These are phyloP conservation scores for Carpinus viminea DNA, from an alignment of 306 rosid genomes.

Conservation along the genomic window DNA sequence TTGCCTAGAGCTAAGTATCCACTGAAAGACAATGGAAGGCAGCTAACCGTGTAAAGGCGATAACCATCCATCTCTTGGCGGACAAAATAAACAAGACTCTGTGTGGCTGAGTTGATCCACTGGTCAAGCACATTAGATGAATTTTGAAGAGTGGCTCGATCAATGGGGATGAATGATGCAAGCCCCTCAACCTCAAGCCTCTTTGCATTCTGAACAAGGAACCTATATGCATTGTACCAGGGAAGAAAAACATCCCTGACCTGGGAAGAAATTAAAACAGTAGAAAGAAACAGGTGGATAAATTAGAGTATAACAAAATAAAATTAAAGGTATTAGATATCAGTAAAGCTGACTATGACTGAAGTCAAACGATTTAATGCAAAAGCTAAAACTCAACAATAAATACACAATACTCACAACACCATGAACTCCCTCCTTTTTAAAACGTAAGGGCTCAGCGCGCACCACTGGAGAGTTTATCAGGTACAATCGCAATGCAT, in stretches of 20 bases:
- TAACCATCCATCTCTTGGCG: slow-evolving; percentile 89
- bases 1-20: not conserved
- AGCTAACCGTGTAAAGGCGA: slow-evolving; percentile 84
- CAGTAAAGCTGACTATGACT: not conserved
- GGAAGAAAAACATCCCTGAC: slow-evolving; percentile 97
- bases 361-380: not conserved
- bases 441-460: slow-evolving; percentile 89
- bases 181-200: slow-evolving; percentile 91
- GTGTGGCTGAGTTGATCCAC: slow-evolving; percentile 98
- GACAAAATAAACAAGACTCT: slow-evolving; percentile 84
- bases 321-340: not conserved
- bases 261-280: slow-evolving; percentile 34
- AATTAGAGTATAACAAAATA: not conserved
- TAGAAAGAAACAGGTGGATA: not conserved
- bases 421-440: slow-evolving; percentile 96
- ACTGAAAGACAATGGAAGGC: slow-evolving; percentile 11
- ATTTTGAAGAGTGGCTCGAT: slow-evolving; percentile 63
- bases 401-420: slow-evolving; percentile 66
- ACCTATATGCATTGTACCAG: slow-evolving; percentile 96
- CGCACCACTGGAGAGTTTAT: slow-evolving; percentile 98
- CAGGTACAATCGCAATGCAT: slow-evolving; percentile 84
- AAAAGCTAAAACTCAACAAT: not conserved
- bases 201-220: slow-evolving; percentile 92
- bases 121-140: slow-evolving; percentile 96
- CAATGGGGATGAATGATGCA: slow-evolving; percentile 59